Conservation (phyloP, 345 rosid genomes). For the Toxicodendron radicans region DNA sequence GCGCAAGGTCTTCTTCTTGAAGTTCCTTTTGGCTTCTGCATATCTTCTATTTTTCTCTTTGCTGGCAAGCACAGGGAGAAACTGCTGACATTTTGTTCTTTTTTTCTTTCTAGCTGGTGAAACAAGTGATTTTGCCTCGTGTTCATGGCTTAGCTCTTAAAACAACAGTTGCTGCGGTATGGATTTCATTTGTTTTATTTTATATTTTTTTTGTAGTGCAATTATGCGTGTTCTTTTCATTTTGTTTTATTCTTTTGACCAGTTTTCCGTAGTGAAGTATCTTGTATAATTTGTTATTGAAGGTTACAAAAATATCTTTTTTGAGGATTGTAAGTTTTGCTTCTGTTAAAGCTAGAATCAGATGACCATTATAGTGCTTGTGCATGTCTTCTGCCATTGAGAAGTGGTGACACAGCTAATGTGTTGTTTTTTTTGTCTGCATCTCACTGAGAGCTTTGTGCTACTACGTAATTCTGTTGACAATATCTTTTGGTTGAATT, state of each 20-base stretch:
- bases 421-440: not conserved
- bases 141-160: constrained; percentile 95
- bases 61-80: not conserved
- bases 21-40: not conserved
- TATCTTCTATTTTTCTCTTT: not conserved
- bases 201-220: not conserved
- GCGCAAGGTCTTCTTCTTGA: not conserved
- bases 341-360: constrained; percentile 7
- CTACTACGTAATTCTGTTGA: not conserved
- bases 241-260: not conserved
- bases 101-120: constrained; percentile 64
- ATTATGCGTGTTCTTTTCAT: not conserved
- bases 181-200: constrained; percentile 21
- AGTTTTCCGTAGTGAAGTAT: not conserved
- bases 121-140: constrained; percentile 89
- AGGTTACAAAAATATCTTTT: not conserved
- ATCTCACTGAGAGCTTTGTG: not conserved
- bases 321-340: not conserved
- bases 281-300: not conserved
- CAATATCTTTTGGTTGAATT: not conserved
- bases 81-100: not conserved
- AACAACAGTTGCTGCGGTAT: constrained; percentile 97
- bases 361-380: constrained; percentile 1
- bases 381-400: not conserved
- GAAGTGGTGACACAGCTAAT: not conserved